Percentiles rank a stretch among this genome's conserved stretches.
Conservation (phyloP, 148 eudicot genomes). For the Polygonum maritimum region DNA sequence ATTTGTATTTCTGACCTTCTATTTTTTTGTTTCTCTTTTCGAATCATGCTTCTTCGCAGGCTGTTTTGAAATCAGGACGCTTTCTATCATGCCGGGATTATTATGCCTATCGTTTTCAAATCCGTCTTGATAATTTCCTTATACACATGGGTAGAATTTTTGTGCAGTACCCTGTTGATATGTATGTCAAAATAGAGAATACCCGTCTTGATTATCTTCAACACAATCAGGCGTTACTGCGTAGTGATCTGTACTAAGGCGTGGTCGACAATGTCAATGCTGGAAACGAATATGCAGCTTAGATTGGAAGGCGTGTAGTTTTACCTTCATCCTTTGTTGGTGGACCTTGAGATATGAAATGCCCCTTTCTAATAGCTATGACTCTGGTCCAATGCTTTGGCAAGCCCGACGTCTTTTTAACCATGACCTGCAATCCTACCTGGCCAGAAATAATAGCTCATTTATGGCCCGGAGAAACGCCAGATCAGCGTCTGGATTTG, state of each 20-base stretch:
- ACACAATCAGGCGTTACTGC: neutral
- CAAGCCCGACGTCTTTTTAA: neutral
- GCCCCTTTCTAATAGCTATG: neutral
- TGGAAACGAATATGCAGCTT: fast-evolving
- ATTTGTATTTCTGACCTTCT: neutral
- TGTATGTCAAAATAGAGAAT: neutral
- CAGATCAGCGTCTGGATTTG: neutral
- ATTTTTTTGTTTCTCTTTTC: neutral
- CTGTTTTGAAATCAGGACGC: too few species aligned
- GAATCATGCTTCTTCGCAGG: neutral
- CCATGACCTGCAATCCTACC: neutral
- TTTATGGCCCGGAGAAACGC: neutral
- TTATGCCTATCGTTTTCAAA: neutral
- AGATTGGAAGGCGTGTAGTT: neutral
- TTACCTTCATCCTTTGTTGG: neutral
- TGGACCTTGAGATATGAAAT: neutral
- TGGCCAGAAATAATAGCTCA: neutral
- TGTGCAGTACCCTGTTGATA: neutral
- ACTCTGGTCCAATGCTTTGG: neutral
- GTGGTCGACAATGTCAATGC: neutral
- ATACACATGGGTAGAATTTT: neutral
- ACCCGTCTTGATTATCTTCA: neutral
- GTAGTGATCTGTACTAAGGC: neutral
- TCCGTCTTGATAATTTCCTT: neutral
- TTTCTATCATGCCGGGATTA: neutral